A percentile compares a stretch with the other conserved stretches of the same genome.
Conservation (phyloP, 2,329 filamentous ascomycete species). For the Ascochyta rabiei region DNA sequence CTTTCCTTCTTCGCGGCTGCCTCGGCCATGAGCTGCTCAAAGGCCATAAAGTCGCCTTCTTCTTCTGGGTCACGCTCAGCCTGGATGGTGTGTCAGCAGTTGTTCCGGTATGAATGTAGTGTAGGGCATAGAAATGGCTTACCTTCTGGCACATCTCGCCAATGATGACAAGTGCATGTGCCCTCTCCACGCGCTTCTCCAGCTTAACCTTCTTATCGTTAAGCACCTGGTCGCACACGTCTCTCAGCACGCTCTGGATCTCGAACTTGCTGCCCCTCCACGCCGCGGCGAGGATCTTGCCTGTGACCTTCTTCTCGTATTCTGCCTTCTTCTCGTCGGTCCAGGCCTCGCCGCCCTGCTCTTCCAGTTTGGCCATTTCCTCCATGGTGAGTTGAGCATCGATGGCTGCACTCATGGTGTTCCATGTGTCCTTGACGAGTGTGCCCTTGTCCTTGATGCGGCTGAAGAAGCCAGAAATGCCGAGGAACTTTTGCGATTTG, state of each 20-base stretch:
- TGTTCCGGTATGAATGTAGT: neutral
- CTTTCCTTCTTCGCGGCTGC: slow-evolving; percentile 92
- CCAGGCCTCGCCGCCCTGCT: slow-evolving; percentile 95
- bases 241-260: slow-evolving; percentile 92
- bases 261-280: slow-evolving; percentile 98
- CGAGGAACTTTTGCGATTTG: slow-evolving; percentile 95
- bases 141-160: slow-evolving; percentile 91
- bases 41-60: slow-evolving; percentile 98
- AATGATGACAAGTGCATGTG: slow-evolving; percentile 84
- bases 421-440: slow-evolving; percentile 97
- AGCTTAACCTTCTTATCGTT: slow-evolving; percentile 79
- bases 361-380: slow-evolving; percentile 96
- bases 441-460: slow-evolving; percentile 95
- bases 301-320: slow-evolving; percentile 93
- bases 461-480: slow-evolving; percentile 93
- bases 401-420: slow-evolving; percentile 93
- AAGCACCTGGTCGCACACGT: slow-evolving; percentile 89
- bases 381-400: slow-evolving; percentile 98
- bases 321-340: slow-evolving; percentile 96
- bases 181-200: slow-evolving; percentile 86
- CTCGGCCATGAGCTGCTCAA: slow-evolving; percentile 96
- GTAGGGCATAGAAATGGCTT: slow-evolving; percentile 36
- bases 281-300: slow-evolving; percentile 95
- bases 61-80: slow-evolving; percentile 89
- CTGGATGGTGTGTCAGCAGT: slow-evolving; percentile 54